Evolutionary conservation across 108 stramenopile species (phyloP).

Genomic region (Skeletonema tropicum): DNA sequence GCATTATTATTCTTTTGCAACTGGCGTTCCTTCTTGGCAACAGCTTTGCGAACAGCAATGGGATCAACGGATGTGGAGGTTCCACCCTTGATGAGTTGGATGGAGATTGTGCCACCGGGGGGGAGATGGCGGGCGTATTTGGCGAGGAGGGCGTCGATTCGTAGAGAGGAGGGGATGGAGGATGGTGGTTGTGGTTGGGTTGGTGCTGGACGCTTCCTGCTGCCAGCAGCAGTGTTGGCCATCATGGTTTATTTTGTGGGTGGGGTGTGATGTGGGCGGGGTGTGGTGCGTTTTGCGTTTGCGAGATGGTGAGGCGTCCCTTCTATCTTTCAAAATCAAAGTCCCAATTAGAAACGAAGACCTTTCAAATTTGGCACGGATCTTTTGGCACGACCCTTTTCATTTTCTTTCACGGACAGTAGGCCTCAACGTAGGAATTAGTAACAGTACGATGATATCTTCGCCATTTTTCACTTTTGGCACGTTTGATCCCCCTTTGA

Average conservation of each 20-base stretch:
- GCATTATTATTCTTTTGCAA: neutral
- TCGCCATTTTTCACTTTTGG: neutral
- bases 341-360: too few relatives aligned
- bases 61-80: slow-evolving; percentile 38
- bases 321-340: too few relatives aligned
- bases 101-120: slow-evolving; percentile 43
- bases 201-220: neutral
- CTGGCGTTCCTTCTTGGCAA: neutral
- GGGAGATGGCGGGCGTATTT: slow-evolving; percentile 45
- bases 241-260: neutral
- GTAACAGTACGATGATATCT: too few relatives aligned
- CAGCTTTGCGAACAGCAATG: slow-evolving; percentile 29
- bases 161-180: neutral
- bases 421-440: too few relatives aligned
- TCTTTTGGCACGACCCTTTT: neutral
- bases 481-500: neutral
- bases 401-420: neutral
- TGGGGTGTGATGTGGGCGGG: too few relatives aligned
- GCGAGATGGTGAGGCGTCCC: neutral
- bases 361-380: too few relatives aligned
- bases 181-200: neutral
- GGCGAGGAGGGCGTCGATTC: slow-evolving; percentile 51
- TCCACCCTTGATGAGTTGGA: slow-evolving; percentile 45
- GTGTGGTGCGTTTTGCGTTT: too few relatives aligned
- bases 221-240: neutral